A percentile compares a stretch with the other conserved stretches of the same genome.
phyloP scores from a whole-genome alignment of 805 yeast species.

The Huiozyma naganishii region DNA sequence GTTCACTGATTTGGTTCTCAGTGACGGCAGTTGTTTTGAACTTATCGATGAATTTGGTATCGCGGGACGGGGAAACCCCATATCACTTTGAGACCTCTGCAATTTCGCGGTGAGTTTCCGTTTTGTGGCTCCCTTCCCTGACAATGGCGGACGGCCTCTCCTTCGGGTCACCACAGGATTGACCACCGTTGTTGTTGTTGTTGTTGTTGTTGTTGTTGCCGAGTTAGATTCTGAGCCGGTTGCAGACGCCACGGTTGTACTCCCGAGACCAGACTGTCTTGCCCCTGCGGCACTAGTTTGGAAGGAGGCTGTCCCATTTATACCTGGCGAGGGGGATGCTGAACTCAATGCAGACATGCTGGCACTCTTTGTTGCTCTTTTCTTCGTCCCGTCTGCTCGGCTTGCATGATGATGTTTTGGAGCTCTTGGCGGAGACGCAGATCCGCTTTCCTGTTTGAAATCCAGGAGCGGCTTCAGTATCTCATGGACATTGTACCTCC shows the following conservation, averaged over 20 bases:
- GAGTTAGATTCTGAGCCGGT: neutral
- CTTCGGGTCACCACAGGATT: conserved; percentile 17
- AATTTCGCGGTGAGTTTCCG: conserved; percentile 12
- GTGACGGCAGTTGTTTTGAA: conserved; percentile 16
- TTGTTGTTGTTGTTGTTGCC: neutral
- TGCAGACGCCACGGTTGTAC: neutral
- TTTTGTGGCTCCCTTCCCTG: conserved; percentile 8
- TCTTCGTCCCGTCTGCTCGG: conserved; percentile 28
- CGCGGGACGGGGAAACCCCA: conserved; percentile 18
- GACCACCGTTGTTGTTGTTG: neutral
- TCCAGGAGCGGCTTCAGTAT: conserved; percentile 59
- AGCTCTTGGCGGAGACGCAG: conserved; percentile 45
- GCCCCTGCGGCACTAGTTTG: neutral
- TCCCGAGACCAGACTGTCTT: neutral
- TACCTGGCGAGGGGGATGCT: neutral
- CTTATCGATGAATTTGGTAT: conserved; percentile 19
- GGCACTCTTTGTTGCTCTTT: conserved; percentile 20
- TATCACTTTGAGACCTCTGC: conserved; percentile 24
- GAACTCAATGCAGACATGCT: conserved; percentile 12
- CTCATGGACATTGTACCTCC: conserved; percentile 51
- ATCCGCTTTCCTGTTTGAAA: conserved; percentile 40
- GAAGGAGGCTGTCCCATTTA: neutral
- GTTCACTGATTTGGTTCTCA: neutral
- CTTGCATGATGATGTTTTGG: conserved; percentile 61
- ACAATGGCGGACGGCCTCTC: conserved; percentile 25